These are phyloP conservation scores for Melampsora abietis-canadensis DNA, from an alignment of 1,284 basidiomycete genomes.

Conservation along the genomic window DNA sequence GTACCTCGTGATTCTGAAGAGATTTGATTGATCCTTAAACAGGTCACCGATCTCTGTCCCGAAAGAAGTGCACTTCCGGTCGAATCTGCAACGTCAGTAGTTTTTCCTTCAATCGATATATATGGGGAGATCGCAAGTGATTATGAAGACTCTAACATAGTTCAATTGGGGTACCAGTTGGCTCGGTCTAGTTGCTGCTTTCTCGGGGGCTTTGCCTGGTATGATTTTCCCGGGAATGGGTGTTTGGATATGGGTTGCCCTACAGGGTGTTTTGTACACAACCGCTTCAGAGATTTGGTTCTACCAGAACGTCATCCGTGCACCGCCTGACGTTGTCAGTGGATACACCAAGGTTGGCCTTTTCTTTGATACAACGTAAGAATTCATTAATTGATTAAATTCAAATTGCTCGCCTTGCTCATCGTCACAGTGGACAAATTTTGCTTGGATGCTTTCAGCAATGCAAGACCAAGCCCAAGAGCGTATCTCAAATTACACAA, in stretches of 20 bases:
- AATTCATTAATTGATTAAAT: background rate
- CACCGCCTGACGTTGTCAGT: constrained; percentile 42
- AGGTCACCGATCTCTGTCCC: constrained; percentile 35
- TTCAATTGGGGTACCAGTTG: background rate
- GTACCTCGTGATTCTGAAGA: background rate
- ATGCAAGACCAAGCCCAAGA: constrained; percentile 42
- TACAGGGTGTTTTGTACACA: constrained; percentile 39
- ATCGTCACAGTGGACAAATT: constrained; percentile 33
- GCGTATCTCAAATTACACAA: constrained; percentile 30
- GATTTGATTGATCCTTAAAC: background rate
- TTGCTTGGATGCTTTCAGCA: constrained; percentile 35
- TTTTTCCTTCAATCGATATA: background rate
- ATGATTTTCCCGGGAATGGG: constrained; percentile 36
- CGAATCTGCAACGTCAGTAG: constrained; percentile 24
- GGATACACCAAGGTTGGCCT: constrained; percentile 37
- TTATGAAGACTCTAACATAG: background rate
- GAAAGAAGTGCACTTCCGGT: constrained; percentile 13
- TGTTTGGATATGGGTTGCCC: constrained; percentile 31
- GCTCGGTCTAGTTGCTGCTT: constrained; percentile 26
- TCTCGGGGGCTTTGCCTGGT: constrained; percentile 39
- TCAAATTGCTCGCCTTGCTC: background rate
- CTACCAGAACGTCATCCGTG: constrained; percentile 30
- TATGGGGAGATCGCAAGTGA: too few relatives aligned
- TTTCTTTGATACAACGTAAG: background rate
- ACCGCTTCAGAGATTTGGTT: constrained; percentile 43